Evolutionary conservation across 441 rosid species (phyloP), one percentile per base, ranked within the genome.

Genomic region (Biscutella auriculata): DNA sequence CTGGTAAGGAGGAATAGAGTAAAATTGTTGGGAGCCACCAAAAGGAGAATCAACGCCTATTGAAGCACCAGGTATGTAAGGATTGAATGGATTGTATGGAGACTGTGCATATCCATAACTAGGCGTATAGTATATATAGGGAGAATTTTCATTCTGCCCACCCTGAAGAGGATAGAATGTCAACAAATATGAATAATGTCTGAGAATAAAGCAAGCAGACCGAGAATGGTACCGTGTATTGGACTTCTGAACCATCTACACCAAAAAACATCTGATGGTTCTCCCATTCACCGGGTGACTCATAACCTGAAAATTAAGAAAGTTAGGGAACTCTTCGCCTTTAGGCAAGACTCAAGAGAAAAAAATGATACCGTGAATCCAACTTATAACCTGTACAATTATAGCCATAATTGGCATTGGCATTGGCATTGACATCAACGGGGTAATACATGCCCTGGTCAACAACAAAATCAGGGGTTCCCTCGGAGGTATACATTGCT

Each of bases 241-340:
- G 96, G 68, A 75, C 40, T 60, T 83, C 81, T 0, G 87, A 81
- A 82, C 96, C 96, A 79, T 87, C 96, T 65, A 68, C 72, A 57
- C 82, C 82, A 79, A 83, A 85, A 83, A 85, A 36, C 72, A 77
- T 77, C 57, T 75, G 79, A 57, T 80, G 96, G 84, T 83, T 90
- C 84, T 87, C 96, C 90, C 93, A 91, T 60, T 91, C 93, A 36
- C 79, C 71, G 74, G 96, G 93, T 73, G 93, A 57, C 73, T 87
- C 97, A 51, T 79, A 79, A 73, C 96, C 96, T 91, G 67, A 60
- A 36, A 57, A 52, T 13, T 47, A 9, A 65, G 43, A 58, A 56
- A 70, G 28, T 29, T 65, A 43, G 12, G 1, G 32, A 45, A 63
- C 34, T 59, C 3, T 33, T 13, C 15, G 0, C 47, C 46, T 67